These are phyloP conservation scores for Candida nanaspora DNA, from an alignment of 805 yeast species.

Conservation along the genomic window DNA sequence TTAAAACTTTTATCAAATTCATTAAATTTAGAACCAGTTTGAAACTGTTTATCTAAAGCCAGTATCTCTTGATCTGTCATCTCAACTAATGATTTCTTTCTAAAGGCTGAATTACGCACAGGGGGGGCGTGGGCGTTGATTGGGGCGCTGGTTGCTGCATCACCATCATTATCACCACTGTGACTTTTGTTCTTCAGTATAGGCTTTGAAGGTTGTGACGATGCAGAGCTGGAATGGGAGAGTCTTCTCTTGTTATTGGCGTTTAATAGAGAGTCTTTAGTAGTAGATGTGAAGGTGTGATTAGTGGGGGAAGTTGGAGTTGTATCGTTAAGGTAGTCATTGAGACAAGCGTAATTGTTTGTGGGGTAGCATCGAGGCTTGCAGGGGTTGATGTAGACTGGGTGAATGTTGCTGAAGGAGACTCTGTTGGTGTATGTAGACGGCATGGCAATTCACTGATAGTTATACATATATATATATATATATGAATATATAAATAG, in stretches of 20 bases:
- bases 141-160: neutral
- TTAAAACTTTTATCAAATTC: slow-evolving; percentile 36
- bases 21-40: slow-evolving; percentile 26
- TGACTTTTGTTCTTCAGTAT: neutral
- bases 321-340: slow-evolving; percentile 2
- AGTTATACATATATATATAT: no score
- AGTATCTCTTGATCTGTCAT: slow-evolving; percentile 49
- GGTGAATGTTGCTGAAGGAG: slow-evolving; percentile 35
- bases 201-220: slow-evolving; percentile 9
- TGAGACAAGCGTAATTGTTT: slow-evolving; percentile 5
- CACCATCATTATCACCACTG: slow-evolving; percentile 2
- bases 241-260: no score
- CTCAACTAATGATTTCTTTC: slow-evolving; percentile 40
- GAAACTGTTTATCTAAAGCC: slow-evolving; percentile 47
- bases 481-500: no score
- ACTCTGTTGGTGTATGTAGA: slow-evolving; percentile 33
- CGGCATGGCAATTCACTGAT: no score
- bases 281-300: neutral
- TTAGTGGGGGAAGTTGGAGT: neutral
- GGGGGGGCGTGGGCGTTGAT: slow-evolving; percentile 5
- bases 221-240: no score
- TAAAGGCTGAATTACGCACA: neutral
- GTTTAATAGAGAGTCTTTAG: no score
- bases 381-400: slow-evolving; percentile 19
- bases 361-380: slow-evolving; percentile 12